Percentiles rank a stretch among this genome's conserved stretches.
Conservation (phyloP, 306 rosid genomes). For the Dryas alaskensis region DNA sequence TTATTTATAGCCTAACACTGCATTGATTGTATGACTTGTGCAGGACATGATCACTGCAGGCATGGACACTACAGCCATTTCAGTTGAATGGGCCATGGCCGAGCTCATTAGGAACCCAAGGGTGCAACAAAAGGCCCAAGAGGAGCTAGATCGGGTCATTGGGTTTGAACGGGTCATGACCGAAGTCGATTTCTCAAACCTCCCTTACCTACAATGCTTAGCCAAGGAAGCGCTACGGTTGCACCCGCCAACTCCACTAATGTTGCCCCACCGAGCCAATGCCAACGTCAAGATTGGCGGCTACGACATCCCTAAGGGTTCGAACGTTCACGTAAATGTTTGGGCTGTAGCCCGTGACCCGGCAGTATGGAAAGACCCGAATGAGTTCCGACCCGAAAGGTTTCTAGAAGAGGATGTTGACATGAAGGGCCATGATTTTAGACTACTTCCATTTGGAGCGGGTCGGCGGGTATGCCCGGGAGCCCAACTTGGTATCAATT, state of each 20-base stretch:
- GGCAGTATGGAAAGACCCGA: conserved; percentile 55
- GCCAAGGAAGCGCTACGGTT: conserved; percentile 76
- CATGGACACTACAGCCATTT: conserved; percentile 71
- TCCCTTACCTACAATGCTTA: conserved; percentile 69
- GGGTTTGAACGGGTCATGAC: conserved; percentile 66
- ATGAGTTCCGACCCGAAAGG: conserved; percentile 77
- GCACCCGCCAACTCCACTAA: conserved; percentile 93
- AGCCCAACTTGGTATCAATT: conserved; percentile 75
- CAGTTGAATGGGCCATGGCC: conserved; percentile 91
- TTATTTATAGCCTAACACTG: neutral
- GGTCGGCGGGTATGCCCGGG: conserved; percentile 89
- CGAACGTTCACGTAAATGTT: conserved; percentile 80
- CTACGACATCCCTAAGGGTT: conserved; percentile 76
- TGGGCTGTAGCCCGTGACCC: conserved; percentile 91
- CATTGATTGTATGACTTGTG: neutral
- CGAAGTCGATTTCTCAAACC: conserved; percentile 60
- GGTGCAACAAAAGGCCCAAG: conserved; percentile 79
- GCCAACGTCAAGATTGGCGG: conserved; percentile 74
- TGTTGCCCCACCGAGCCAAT: conserved; percentile 88
- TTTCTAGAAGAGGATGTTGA: conserved; percentile 84
- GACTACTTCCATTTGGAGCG: conserved; percentile 78
- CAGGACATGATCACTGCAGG: conserved; percentile 96
- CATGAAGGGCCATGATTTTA: conserved; percentile 84
- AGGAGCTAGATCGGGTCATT: conserved; percentile 61
- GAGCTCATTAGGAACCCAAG: conserved; percentile 73